A percentile compares a stretch with the other conserved stretches of the same genome.
Evolutionary conservation across 345 rosid genomes (phyloP).

Genomic region (Boechera divaricarpa): DNA sequence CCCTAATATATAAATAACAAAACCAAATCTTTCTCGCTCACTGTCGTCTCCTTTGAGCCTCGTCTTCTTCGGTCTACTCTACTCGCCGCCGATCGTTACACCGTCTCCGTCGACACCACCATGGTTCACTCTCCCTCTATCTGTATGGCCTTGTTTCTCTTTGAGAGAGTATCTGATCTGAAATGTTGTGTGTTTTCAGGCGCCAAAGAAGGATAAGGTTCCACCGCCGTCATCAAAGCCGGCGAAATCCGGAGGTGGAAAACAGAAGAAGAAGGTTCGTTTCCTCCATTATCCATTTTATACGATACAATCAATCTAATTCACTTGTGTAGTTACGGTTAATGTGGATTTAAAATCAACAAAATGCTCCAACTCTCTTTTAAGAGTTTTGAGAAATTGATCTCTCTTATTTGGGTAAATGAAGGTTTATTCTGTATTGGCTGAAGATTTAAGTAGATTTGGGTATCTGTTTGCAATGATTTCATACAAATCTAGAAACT

Average conservation of each 20-base stretch:
- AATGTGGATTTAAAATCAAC: not conserved
- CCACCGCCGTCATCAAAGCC: slow-evolving; percentile 64
- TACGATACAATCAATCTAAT: not conserved
- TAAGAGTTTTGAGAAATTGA: not conserved
- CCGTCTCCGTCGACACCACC: slow-evolving; percentile 27
- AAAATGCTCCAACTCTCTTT: not conserved
- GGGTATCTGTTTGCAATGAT: not conserved
- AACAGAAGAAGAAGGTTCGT: slow-evolving; percentile 59
- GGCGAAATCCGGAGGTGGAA: slow-evolving; percentile 63
- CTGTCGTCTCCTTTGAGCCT: slow-evolving; percentile 25
- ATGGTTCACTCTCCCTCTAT: slow-evolving; percentile 26
- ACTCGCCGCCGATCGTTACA: slow-evolving; percentile 1
- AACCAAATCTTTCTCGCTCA: not conserved
- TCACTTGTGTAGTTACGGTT: not conserved
- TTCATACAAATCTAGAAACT: not conserved
- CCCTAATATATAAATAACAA: slow-evolving; percentile 36
- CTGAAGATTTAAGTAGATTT: not conserved
- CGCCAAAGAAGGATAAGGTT: slow-evolving; percentile 62
- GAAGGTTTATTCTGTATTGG: no score
- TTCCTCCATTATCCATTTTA: not conserved
- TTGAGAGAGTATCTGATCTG: not conserved
- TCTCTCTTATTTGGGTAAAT: not conserved
- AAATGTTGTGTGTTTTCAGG: slow-evolving; percentile 37
- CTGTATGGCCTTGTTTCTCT: not conserved
- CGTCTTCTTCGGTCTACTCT: not conserved